Evolutionary conservation across 257 asterid species (phyloP), one percentile per base, ranked within the genome.

Genomic region (Primulina tabacum): DNA sequence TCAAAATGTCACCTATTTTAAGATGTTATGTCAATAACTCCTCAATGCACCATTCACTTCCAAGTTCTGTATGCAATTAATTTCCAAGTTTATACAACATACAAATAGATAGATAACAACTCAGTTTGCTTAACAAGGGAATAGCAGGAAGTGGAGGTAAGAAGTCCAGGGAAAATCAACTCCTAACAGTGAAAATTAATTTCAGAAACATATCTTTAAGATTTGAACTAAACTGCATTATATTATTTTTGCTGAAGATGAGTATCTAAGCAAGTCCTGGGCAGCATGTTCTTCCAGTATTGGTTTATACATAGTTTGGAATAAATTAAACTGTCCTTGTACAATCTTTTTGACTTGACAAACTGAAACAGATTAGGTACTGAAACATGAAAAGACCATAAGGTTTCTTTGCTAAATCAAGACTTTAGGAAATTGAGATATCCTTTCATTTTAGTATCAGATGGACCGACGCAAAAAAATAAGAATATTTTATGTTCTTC

Each of bases 311-410:
- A 82, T 83, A 64, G 66, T 66, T 21, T 73, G 88, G 72, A 92
- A 90, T 75, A 88, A 81, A 75, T 79, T 62, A 69, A 80, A 88
- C 67, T 92, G 97, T 65, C 97, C 97, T 70, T 79, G 85, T 60
- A 92, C 93, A 68, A 92, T 90, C 77, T 92, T 92, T 61, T 78
- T 81, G 79, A 91, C 94, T 92, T 90, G 83, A 62, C 37, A 57
- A 52, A 59, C 14, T 58, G 21, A 75, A 40, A 76, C 6, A 76
- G 56, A 18, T 69, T 58, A 75, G 72, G 52, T 60, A 43, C 17
- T 64, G 37, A 40, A 56, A 72, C n/a, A 33, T 21, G 29, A 63
- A 38, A 60, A 70, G 43, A 67, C 37, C 64, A 43, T n/a, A 64
- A 6, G 65, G 40, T 24, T 32, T 29, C 18, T 16, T 56, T 40